Base-by-base conservation (phyloP, 2,329 filamentous ascomycete genomes). In the Aspergillus sp. region DNA sequence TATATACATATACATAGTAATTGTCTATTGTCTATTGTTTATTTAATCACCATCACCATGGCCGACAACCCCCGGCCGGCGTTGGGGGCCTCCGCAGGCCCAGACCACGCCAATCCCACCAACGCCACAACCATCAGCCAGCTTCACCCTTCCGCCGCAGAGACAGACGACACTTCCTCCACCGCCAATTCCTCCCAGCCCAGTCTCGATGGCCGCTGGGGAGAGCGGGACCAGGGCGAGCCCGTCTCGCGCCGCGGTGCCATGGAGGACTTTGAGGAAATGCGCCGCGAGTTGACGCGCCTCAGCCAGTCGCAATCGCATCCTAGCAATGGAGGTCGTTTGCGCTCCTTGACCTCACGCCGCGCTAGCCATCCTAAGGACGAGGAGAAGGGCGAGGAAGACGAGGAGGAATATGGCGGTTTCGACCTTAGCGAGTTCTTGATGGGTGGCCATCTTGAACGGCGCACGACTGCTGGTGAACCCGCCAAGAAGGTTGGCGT, bases 401-500 rank as follows among this genome's bases (percentile, higher is more conserved):
- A 56, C 4, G 52, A 53, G 23, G 60, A 59, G 9, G 54, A 50
- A 17, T 55, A 57, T 5, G 57, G 53, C 6, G 82, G 79, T 2
- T 89, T 90, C 53, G 78, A 86, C 51, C 74, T 90, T 1, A 79
- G 78, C 30, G 72, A 81, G 10, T 90, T 90, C 61, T 79, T 90
- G 68, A 78, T 81, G 42, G 81, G 87, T 50, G 86, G 86, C 1
- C 84, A 86, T 58, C 83, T 90, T 50, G 87, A 90, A 67, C 88
- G 85, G 62, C 78, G 85, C 10, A 80, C 79, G 2, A 78, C 82
- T 25, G 62, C 68, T 4, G 84, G 82, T 5, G 74, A 76, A 32
- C 85, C 86, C 0, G 78, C 83, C 9, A 93, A 91, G 71, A 86
- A 84, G 58, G 80, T 91, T 9, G 87, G 88, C 2, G 84, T 91